These are phyloP conservation scores for Schizonepeta tenuifolia DNA, from an alignment of 257 asterid genomes.

Conservation along the genomic window DNA sequence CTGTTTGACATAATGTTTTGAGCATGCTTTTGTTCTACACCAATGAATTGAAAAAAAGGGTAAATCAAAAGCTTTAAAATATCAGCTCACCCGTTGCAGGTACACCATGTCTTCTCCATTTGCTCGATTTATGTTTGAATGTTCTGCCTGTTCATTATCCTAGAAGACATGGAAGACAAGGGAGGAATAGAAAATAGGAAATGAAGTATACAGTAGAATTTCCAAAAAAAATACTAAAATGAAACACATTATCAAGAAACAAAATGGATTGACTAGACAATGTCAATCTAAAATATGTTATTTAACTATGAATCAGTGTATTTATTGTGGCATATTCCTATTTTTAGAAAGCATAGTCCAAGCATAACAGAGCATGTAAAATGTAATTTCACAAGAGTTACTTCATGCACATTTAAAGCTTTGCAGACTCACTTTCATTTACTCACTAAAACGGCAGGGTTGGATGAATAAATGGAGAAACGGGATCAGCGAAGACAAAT, in stretches of 20 bases:
- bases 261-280: neutral
- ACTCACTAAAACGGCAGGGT: constrained; percentile 3
- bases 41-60: constrained; percentile 4
- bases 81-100: neutral
- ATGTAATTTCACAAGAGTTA: neutral
- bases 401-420: constrained; percentile 16
- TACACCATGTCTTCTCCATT: constrained; percentile 2
- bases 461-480: neutral
- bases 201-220: neutral
- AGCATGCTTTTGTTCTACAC: neutral
- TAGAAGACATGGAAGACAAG: constrained; percentile 3
- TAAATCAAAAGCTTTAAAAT: neutral
- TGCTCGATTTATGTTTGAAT: neutral
- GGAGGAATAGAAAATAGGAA: neutral
- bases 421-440: constrained; percentile 6
- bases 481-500: constrained; percentile 3
- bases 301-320: neutral
- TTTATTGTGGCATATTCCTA: neutral
- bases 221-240: neutral
- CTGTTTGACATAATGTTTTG: neutral
- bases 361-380: neutral
- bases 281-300: neutral
- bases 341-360: neutral
- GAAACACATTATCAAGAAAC: neutral
- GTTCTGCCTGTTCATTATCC: neutral